phyloP scores from a whole-genome alignment of 345 rosid species.

The Populus pruinosa region DNA sequence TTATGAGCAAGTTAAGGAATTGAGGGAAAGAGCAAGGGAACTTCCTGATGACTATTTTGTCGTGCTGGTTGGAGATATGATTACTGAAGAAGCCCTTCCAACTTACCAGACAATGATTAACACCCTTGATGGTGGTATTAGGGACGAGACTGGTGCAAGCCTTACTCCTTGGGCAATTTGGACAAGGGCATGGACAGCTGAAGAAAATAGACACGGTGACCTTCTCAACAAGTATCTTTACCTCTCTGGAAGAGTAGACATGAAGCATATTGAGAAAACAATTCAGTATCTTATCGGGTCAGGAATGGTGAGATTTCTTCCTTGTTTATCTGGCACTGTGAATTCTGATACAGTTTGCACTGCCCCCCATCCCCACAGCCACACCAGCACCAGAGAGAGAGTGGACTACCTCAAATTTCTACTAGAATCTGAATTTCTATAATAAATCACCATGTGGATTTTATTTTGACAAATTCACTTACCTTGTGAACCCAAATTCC shows the following conservation, averaged over 20 bases:
- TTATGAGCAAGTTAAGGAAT: conserved; percentile 20
- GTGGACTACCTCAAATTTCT: neutral
- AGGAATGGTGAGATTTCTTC: conserved; percentile 50
- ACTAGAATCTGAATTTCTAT: neutral
- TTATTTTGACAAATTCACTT: neutral
- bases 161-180: conserved; percentile 54
- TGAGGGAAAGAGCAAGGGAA: conserved; percentile 30
- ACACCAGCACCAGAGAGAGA: too few species aligned
- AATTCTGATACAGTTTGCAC: neutral
- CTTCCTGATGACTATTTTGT: conserved; percentile 34
- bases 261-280: conserved; percentile 61
- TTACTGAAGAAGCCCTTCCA: conserved; percentile 30
- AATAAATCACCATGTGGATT: neutral
- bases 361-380: neutral
- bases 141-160: conserved; percentile 32
- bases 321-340: neutral
- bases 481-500: neutral
- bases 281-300: conserved; percentile 64
- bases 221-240: conserved; percentile 62
- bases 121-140: conserved; percentile 15
- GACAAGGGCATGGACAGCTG: conserved; percentile 66
- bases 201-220: conserved; percentile 70
- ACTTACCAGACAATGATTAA: conserved; percentile 28
- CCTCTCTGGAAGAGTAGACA: conserved; percentile 57
- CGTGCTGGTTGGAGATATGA: conserved; percentile 30